Evolutionary conservation across 2,329 filamentous ascomycete species (phyloP).

Genomic region (Rhynchosporium secalis): DNA sequence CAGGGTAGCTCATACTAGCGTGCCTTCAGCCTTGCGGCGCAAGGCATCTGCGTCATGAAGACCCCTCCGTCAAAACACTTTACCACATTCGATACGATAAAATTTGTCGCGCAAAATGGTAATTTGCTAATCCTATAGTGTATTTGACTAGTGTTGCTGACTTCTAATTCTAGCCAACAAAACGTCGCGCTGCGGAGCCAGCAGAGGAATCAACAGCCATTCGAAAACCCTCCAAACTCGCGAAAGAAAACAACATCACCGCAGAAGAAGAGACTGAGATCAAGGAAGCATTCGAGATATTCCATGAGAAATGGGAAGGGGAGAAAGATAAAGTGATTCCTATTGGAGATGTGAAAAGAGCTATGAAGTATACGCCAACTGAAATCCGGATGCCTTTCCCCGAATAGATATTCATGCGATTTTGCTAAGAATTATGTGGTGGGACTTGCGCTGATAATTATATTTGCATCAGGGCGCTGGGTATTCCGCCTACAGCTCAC

Average conservation of each 20-base stretch:
- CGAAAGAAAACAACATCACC: conserved; percentile 85
- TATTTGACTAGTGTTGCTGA: conserved; percentile 11
- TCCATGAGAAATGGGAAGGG: conserved; percentile 68
- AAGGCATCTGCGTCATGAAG: conserved; percentile 16
- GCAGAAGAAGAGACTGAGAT: conserved; percentile 87
- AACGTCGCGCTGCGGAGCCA: conserved; percentile 34
- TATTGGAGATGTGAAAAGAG: conserved; percentile 59
- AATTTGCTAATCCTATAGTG: neutral
- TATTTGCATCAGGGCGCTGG: conserved; percentile 67
- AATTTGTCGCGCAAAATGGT: conserved; percentile 12
- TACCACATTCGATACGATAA: neutral
- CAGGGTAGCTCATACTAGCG: neutral
- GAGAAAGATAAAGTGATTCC: conserved; percentile 62
- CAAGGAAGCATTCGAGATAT: conserved; percentile 83
- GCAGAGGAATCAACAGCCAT: conserved; percentile 39
- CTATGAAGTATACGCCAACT: conserved; percentile 59
- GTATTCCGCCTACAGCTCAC: conserved; percentile 62
- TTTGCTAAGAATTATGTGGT: neutral
- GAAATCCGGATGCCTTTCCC: too few species aligned
- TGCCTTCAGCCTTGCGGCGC: conserved; percentile 5
- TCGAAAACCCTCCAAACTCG: conserved; percentile 78
- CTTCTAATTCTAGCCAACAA: conserved; percentile 32
- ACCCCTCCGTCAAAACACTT: neutral
- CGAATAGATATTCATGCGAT: too few species aligned
- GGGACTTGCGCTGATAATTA: neutral